Conservation (phyloP, 1,284 basidiomycete genomes). For the Meira miltonrushii region DNA sequence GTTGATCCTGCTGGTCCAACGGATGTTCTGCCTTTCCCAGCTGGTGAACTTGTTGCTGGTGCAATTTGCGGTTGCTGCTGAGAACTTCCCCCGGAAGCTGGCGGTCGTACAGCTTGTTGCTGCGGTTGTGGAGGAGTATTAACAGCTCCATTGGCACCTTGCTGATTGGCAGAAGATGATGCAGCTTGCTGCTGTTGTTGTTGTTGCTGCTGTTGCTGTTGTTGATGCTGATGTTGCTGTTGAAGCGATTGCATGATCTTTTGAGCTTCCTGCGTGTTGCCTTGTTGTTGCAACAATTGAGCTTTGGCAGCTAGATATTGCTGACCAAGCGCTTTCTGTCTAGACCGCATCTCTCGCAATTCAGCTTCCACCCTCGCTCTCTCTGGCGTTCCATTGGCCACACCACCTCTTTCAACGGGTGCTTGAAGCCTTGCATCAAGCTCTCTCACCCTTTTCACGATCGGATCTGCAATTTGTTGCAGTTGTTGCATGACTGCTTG, state of each 20-base stretch:
- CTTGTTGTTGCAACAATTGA: not conserved
- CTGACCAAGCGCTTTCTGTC: conserved; percentile 19
- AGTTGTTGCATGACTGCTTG: conserved; percentile 8
- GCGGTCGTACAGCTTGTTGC: not conserved
- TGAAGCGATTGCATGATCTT: conserved; percentile 24
- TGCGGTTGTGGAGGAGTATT: conserved; percentile 1
- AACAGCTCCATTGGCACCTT: conserved; percentile 7
- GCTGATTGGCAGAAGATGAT: conserved; percentile 1
- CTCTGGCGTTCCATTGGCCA: conserved; percentile 27
- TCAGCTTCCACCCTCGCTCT: conserved; percentile 13
- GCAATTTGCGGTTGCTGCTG: not conserved
- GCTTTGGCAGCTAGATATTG: conserved; percentile 3
- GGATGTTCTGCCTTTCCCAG: conserved; percentile 17
- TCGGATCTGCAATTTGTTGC: conserved; percentile 5
- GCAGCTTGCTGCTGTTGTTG: not conserved
- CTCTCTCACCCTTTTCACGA: conserved; percentile 6
- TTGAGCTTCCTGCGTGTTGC: conserved; percentile 2
- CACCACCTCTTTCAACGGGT: conserved; percentile 23
- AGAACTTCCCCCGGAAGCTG: not conserved
- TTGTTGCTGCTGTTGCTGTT: conserved; percentile 2
- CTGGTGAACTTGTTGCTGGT: not conserved
- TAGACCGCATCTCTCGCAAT: conserved; percentile 25
- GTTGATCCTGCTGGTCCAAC: conserved; percentile 16
- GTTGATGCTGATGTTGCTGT: conserved; percentile 8
- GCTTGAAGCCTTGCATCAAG: conserved; percentile 43